These are phyloP conservation scores for Hansfordia pulvinata DNA, from an alignment of 2,329 filamentous ascomycete species.

Conservation along the genomic window DNA sequence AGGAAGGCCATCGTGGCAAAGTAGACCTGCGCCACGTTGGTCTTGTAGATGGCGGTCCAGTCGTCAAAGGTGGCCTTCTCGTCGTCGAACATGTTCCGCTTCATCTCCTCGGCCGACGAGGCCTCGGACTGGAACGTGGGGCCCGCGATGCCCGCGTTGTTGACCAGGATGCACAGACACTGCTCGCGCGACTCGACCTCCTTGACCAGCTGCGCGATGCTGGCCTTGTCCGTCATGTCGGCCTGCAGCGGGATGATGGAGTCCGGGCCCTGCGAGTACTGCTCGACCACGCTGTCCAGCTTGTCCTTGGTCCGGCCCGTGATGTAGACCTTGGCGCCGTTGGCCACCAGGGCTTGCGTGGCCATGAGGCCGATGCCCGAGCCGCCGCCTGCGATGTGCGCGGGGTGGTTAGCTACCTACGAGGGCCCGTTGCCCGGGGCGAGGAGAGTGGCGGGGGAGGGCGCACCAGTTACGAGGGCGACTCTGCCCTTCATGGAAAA, in stretches of 20 bases:
- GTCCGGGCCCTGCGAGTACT: constrained; percentile 35
- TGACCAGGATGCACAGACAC: constrained; percentile 51
- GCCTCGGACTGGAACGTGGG: constrained; percentile 37
- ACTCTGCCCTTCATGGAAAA: constrained; percentile 28
- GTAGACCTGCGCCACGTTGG: constrained; percentile 60
- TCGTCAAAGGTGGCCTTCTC: constrained; percentile 44
- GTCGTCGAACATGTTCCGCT: constrained; percentile 53
- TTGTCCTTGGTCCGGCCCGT: constrained; percentile 51
- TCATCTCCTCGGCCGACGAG: constrained; percentile 34
- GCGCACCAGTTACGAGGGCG: constrained; percentile 28
- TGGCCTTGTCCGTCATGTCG: constrained; percentile 49
- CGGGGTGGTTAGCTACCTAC: not conserved
- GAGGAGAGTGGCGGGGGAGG: no score
- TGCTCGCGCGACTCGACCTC: constrained; percentile 40
- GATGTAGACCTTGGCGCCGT: constrained; percentile 59
- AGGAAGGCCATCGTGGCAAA: constrained; percentile 50
- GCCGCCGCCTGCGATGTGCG: constrained; percentile 26
- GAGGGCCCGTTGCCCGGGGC: no score
- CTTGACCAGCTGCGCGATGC: constrained; percentile 40
- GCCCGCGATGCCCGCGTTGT: constrained; percentile 54
- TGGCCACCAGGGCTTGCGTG: constrained; percentile 50
- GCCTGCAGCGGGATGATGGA: constrained; percentile 47
- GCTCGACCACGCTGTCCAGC: constrained; percentile 43
- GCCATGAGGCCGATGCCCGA: constrained; percentile 59
- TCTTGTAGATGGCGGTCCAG: constrained; percentile 61